phyloP scores from a whole-genome alignment of 768 basidiomycete species.

The Mycena latifolia region DNA sequence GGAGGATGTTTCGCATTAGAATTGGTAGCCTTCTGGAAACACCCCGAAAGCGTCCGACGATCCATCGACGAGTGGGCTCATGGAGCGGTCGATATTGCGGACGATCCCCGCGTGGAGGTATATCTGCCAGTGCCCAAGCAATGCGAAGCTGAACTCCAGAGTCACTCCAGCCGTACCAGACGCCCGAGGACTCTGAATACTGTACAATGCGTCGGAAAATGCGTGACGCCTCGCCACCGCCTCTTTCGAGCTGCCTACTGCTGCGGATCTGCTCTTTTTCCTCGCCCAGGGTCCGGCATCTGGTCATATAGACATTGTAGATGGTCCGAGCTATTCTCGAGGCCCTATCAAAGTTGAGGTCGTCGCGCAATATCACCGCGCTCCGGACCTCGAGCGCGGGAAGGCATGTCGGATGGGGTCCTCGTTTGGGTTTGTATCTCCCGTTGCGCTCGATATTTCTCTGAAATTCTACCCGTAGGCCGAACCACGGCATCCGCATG shows the following conservation, averaged over 20 bases:
- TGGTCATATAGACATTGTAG: constrained; percentile 19
- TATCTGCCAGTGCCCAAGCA: no score
- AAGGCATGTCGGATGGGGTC: constrained; percentile 21
- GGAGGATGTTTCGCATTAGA: not conserved
- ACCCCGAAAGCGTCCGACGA: not conserved
- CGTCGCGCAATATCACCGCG: not conserved
- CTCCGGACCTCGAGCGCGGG: constrained; percentile 4
- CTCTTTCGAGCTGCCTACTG: constrained; percentile 21
- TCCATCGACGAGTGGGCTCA: not conserved
- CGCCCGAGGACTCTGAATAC: constrained; percentile 13
- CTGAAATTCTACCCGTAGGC: constrained; percentile 7
- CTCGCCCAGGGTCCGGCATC: constrained; percentile 20
- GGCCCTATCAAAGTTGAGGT: constrained; percentile 19
- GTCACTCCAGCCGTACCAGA: constrained; percentile 23
- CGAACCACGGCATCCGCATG: constrained; percentile 24
- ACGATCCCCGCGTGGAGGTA: constrained; percentile 5
- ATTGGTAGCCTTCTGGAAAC: not conserved
- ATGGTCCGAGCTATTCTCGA: not conserved
- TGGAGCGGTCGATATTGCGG: not conserved
- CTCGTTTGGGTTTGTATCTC: constrained; percentile 25
- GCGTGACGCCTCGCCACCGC: not conserved
- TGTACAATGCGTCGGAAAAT: not conserved
- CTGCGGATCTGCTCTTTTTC: constrained; percentile 21
- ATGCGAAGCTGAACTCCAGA: not conserved
- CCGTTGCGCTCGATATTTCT: not conserved